Conservation (phyloP, 345 rosid species). For the Lumnitzera littorea region DNA sequence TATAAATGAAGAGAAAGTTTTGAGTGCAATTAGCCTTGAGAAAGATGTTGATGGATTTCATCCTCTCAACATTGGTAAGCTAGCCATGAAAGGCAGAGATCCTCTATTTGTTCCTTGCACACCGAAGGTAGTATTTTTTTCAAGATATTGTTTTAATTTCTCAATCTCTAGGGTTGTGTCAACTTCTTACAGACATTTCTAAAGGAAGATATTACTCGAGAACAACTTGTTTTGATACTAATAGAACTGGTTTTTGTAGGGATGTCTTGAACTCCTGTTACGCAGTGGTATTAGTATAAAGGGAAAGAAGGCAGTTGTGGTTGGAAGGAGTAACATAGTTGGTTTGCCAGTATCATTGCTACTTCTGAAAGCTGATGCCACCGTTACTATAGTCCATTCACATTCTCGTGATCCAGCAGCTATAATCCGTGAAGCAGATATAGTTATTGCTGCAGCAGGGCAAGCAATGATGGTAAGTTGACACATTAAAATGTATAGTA, state of each 20-base stretch:
- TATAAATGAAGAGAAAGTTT: slow-evolving; percentile 76
- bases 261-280: slow-evolving; percentile 78
- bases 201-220: background rate
- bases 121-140: slow-evolving; percentile 56
- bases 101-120: slow-evolving; percentile 93
- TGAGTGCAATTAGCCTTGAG: slow-evolving; percentile 63
- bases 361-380: slow-evolving; percentile 91
- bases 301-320: slow-evolving; percentile 81
- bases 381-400: slow-evolving; percentile 75
- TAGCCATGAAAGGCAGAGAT: slow-evolving; percentile 96
- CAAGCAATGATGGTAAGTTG: slow-evolving; percentile 70
- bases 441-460: slow-evolving; percentile 88
- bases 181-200: no score
- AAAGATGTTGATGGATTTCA: slow-evolving; percentile 98
- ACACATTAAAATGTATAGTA: no score
- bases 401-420: slow-evolving; percentile 55
- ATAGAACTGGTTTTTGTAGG: slow-evolving; percentile 30
- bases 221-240: background rate
- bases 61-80: slow-evolving; percentile 90
- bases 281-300: slow-evolving; percentile 61
- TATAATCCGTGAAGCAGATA: slow-evolving; percentile 77
- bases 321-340: slow-evolving; percentile 91
- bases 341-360: slow-evolving; percentile 85
- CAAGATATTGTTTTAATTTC: background rate
- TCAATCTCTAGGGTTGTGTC: background rate